Base-by-base conservation (phyloP, 371 early-diverging fungal genomes). In the Fennellomyces sp. region DNA sequence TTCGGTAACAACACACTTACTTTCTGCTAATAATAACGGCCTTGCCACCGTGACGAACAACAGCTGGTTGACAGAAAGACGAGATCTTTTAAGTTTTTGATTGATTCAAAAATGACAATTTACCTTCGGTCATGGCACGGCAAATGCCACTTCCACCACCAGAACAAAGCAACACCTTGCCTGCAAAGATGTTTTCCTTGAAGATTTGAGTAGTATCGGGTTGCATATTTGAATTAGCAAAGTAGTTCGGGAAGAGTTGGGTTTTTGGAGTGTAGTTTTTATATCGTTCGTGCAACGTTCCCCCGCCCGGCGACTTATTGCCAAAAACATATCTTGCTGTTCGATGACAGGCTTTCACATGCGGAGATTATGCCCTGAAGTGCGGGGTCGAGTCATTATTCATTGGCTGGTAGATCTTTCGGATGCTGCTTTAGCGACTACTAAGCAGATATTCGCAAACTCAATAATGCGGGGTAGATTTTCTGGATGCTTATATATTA, bases 91-190 rank as follows among this genome's bases (percentile, higher is more conserved):
- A n/a, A n/a, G n/a, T n/a, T n/a, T n/a, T n/a, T n/a, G n/a, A n/a
- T n/a, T n/a, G n/a, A n/a, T n/a, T n/a, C n/a, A n/a, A n/a, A n/a
- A n/a, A n/a, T n/a, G n/a, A n/a, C n/a, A n/a, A n/a, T n/a, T n/a
- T n/a, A n/a, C n/a, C n/a, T 64, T 88, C 88, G 7, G 91, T 85
- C 87, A 93, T 89, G 15, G 82, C 89, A 60, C 82, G 83, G 69
- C 92, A 91, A 58, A 93, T 93, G 56, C 94, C 94, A 35, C 85
- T 84, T 30, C 81, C 81, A 15, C 81, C 81, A 35, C 81, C 81
- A n/a, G 78, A 76, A 33, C 78, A 78, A 1, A 81, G 65, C 7
- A 81, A 53, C 0, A 81, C 65, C 54, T 81, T 81, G 38, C 71
- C 81, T 17, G 58, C 42, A 52, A 81, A 78, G 33, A 81, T 50